Percentiles rank a stretch among this genome's conserved stretches.
These are phyloP conservation scores for Dalbergia cochinchinensis DNA, from an alignment of 306 rosid species.

Conservation along the genomic window DNA sequence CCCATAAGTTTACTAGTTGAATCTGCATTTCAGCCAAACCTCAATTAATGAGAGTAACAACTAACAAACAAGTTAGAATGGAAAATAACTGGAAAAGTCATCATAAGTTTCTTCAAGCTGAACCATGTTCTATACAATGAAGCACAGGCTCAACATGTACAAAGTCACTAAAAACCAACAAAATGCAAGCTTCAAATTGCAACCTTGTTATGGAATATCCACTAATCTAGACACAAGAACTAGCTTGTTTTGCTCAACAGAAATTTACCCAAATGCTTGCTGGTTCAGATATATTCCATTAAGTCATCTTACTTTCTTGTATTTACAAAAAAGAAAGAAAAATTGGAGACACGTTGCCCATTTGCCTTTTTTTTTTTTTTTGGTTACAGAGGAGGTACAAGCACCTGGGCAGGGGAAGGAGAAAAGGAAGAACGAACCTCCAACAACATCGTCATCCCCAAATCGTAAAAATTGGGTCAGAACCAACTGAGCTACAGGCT, in stretches of 20 bases:
- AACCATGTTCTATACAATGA: slow-evolving; percentile 13
- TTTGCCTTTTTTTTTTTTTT: too few relatives aligned
- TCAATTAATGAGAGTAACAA: slow-evolving; percentile 18
- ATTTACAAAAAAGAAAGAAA: too few relatives aligned
- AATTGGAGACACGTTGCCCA: too few relatives aligned
- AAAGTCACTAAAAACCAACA: background rate
- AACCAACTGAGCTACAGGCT: too few relatives aligned
- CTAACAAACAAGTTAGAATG: slow-evolving; percentile 1
- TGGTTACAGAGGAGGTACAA: too few relatives aligned
- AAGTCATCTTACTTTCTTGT: background rate
- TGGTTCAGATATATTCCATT: background rate
- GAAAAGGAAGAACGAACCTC: too few relatives aligned
- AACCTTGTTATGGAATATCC: background rate
- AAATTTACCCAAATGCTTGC: slow-evolving; percentile 18
- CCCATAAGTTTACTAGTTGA: slow-evolving; percentile 9
- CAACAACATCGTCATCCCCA: too few relatives aligned
- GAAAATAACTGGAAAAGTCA: background rate
- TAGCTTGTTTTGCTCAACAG: slow-evolving; percentile 17
- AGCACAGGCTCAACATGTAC: background rate
- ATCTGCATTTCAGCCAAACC: slow-evolving; percentile 16
- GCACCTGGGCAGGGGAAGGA: too few relatives aligned
- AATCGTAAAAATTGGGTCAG: too few relatives aligned
- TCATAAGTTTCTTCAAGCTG: background rate
- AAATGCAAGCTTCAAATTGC: background rate
- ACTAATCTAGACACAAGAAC: background rate